Evolutionary conservation across 1,284 basidiomycete species (phyloP).

Genomic region (Volvariella surrecta): DNA sequence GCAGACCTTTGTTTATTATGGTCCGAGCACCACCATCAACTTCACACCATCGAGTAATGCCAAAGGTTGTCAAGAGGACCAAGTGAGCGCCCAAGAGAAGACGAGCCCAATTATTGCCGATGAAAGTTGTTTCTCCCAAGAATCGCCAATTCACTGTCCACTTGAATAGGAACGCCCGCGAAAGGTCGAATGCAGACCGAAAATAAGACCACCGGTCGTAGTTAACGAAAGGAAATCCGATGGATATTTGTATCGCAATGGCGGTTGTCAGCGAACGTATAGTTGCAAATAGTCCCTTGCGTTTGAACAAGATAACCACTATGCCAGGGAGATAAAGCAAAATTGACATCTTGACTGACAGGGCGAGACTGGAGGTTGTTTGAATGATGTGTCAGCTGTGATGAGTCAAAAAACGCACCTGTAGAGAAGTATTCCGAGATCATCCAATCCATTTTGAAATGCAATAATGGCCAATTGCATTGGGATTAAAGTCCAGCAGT

Average conservation of each 20-base stretch:
- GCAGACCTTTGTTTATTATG: conserved; percentile 52
- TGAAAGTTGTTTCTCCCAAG: conserved; percentile 67
- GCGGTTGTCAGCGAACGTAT: conserved; percentile 49
- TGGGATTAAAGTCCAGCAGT: conserved; percentile 76
- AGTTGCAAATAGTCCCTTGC: conserved; percentile 54
- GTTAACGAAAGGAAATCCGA: conserved; percentile 71
- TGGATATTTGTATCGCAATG: conserved; percentile 44
- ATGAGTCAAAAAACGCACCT: conserved; percentile 45
- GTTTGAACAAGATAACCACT: conserved; percentile 72
- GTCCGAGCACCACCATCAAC: conserved; percentile 52
- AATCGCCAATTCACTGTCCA: conserved; percentile 99
- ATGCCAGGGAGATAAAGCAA: conserved; percentile 90
- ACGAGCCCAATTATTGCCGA: conserved; percentile 55
- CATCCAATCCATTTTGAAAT: conserved; percentile 51
- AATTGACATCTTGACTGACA: conserved; percentile 96
- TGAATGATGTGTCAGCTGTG: conserved; percentile 3
- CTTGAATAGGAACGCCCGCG: conserved; percentile 84
- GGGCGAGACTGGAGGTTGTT: conserved; percentile 53
- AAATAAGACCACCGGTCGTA: conserved; percentile 62
- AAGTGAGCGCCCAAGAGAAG: conserved; percentile 65
- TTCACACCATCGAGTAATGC: conserved; percentile 64
- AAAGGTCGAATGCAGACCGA: conserved; percentile 78
- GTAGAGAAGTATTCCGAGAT: conserved; percentile 58
- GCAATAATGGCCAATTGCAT: conserved; percentile 54
- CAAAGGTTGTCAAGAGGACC: conserved; percentile 55